Percentiles rank a stretch among this genome's conserved stretches.
Evolutionary conservation across 2,329 filamentous ascomycete species (phyloP).

Genomic region (Penicillium italicum): DNA sequence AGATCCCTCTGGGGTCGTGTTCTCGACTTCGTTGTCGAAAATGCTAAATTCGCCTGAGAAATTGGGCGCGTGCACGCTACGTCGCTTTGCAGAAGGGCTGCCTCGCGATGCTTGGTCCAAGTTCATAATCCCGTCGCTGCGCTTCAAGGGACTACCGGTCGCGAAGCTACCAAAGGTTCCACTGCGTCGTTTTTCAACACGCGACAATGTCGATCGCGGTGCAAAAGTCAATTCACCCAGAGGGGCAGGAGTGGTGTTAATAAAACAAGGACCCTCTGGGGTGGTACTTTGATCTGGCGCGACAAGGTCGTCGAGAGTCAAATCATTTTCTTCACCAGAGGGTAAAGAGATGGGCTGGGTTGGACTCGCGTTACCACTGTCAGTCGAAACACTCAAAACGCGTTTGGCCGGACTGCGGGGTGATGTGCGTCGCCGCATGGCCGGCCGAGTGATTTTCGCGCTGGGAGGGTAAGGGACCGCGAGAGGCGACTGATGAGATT

Average conservation of each 20-base stretch:
- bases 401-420: conserved; percentile 79
- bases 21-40: conserved; percentile 56
- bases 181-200: conserved; percentile 50
- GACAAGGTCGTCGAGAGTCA: conserved; percentile 30
- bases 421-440: conserved; percentile 58
- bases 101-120: conserved; percentile 72
- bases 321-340: conserved; percentile 47
- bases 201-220: conserved; percentile 41
- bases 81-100: conserved; percentile 85
- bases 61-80: conserved; percentile 76
- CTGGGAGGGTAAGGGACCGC: conserved; percentile 64
- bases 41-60: conserved; percentile 66
- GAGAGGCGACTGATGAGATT: conserved; percentile 51
- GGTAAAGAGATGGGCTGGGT: conserved; percentile 46
- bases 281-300: conserved; percentile 23
- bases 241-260: conserved; percentile 36
- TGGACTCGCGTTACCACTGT: conserved; percentile 66
- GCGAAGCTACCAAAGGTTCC: conserved; percentile 49
- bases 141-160: conserved; percentile 79
- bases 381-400: conserved; percentile 65
- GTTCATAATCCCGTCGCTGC: conserved; percentile 86
- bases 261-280: conserved; percentile 28
- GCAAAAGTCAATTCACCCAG: conserved; percentile 25
- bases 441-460: conserved; percentile 55
- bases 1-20: conserved; percentile 27